Conservation (phyloP, 1,139 yeast species). For the Spencermartinsiella ligniputridi region DNA sequence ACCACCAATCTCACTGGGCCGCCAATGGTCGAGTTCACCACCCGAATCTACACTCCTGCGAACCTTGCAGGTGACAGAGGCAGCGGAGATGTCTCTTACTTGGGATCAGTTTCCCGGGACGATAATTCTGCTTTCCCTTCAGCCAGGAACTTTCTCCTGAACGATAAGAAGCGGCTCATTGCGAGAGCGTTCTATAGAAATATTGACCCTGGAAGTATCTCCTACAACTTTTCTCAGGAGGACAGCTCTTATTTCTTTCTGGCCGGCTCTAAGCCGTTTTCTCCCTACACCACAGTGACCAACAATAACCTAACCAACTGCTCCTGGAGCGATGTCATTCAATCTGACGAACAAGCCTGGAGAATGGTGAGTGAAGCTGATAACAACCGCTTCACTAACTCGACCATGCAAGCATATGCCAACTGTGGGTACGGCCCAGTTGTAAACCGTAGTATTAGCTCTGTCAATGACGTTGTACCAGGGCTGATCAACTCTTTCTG, state of each 20-base stretch:
- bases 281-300: background rate
- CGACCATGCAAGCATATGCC: conserved; percentile 27
- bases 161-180: conserved; percentile 14
- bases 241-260: background rate
- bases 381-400: conserved; percentile 3
- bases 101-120: background rate
- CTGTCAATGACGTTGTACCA: conserved; percentile 25
- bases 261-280: background rate
- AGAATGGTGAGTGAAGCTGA: conserved; percentile 1
- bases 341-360: background rate
- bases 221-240: background rate
- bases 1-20: conserved; percentile 1
- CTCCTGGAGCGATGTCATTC: background rate
- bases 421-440: conserved; percentile 32
- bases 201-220: background rate
- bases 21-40: background rate
- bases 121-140: conserved; percentile 4
- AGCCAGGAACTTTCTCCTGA: conserved; percentile 12
- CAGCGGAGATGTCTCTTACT: conserved; percentile 5
- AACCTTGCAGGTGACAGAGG: conserved; percentile 19
- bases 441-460: conserved; percentile 16
- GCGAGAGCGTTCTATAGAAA: conserved; percentile 5
- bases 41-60: background rate
- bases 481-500: conserved; percentile 46
- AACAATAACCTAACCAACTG: conserved; percentile 1